Conservation (phyloP, 2,329 filamentous ascomycete species). For the Talaromyces amestolkiae region DNA sequence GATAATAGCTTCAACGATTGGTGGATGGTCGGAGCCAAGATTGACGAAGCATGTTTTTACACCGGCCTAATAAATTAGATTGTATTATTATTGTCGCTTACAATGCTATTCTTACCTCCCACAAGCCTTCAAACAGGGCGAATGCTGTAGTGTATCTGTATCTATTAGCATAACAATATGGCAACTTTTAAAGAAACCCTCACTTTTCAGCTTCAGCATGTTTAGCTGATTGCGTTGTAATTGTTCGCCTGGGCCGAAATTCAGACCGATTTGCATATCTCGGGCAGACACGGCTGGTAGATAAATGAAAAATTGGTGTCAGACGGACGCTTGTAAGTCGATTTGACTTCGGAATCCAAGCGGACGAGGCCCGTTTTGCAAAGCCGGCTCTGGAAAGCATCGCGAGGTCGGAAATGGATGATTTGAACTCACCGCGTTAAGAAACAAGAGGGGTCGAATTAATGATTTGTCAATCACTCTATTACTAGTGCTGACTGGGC, state of each 20-base stretch:
- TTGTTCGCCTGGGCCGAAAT: neutral
- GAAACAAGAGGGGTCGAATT: neutral
- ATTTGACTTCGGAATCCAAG: neutral
- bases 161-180: neutral
- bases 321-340: neutral
- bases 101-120: neutral
- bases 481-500: neutral
- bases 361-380: neutral
- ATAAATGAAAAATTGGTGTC: neutral
- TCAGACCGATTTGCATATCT: neutral
- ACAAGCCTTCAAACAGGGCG: neutral
- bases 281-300: neutral
- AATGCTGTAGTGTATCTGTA: neutral
- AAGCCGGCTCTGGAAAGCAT: neutral
- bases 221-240: neutral
- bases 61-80: constrained; percentile 29
- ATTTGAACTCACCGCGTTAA: neutral
- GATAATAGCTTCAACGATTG: constrained; percentile 73
- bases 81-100: neutral
- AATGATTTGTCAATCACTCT: neutral
- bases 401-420: neutral
- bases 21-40: constrained; percentile 57
- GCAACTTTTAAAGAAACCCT: neutral
- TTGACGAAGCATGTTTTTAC: constrained; percentile 30
- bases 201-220: neutral